Evolutionary conservation across 2,329 filamentous ascomycete genomes (phyloP).

Genomic region (Graphilbum fragrans): DNA sequence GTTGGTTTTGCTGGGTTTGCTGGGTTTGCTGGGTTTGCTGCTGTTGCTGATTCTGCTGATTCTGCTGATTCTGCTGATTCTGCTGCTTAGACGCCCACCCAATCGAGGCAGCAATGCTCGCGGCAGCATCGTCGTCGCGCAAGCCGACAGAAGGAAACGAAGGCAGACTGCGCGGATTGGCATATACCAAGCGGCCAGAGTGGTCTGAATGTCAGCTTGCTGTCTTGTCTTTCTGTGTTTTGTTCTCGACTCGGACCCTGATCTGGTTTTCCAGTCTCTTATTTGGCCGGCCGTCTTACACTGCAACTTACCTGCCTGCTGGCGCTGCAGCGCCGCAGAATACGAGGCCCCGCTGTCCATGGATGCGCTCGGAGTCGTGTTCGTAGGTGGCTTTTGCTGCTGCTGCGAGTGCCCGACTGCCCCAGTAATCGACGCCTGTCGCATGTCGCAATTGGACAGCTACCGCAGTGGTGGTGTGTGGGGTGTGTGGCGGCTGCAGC

Average conservation of each 20-base stretch:
- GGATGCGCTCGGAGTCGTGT: neutral
- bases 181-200: constrained; percentile 50
- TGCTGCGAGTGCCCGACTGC: neutral
- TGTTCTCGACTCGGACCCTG: neutral
- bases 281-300: neutral
- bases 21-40: neutral
- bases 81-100: constrained; percentile 38
- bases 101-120: constrained; percentile 60
- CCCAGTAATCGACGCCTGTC: neutral
- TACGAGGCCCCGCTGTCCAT: constrained; percentile 7
- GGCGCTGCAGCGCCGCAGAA: constrained; percentile 2
- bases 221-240: no score
- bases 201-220: neutral
- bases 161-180: constrained; percentile 59
- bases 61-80: neutral
- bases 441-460: neutral
- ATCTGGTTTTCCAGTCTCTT: neutral
- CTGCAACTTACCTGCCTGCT: neutral
- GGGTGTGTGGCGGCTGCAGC: no score
- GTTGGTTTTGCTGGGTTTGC: neutral
- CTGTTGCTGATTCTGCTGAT: neutral
- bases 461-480: neutral
- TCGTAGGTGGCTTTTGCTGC: no score
- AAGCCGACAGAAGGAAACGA: constrained; percentile 61
- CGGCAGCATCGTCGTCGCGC: constrained; percentile 43